A percentile compares a stretch with the other conserved stretches of the same genome.
These are phyloP conservation scores for Cyphellophora europaea DNA, from an alignment of 2,329 filamentous ascomycete species.

Conservation along the genomic window DNA sequence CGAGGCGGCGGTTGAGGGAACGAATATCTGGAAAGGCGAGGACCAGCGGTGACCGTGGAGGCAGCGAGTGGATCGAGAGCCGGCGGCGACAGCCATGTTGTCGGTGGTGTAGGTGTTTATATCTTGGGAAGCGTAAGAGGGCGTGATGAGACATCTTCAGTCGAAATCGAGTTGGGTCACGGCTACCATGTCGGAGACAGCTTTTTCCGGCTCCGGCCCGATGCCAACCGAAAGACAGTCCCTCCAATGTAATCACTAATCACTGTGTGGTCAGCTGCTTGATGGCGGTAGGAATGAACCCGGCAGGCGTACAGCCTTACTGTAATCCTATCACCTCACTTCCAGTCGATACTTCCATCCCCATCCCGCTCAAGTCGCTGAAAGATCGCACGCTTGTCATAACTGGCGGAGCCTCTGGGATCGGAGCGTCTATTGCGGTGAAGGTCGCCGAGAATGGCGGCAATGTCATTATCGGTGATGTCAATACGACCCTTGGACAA, in stretches of 20 bases:
- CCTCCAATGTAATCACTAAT: no score
- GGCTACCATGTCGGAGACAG: no score
- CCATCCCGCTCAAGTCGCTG: slow-evolving; percentile 10
- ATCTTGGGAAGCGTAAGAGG: no score
- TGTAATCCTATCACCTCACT: slow-evolving; percentile 2
- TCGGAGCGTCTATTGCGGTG: slow-evolving; percentile 47
- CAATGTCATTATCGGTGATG: slow-evolving; percentile 54
- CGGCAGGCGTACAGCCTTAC: background rate
- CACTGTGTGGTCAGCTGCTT: no score
- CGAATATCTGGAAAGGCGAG: slow-evolving; percentile 18
- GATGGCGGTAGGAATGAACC: no score
- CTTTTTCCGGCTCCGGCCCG: no score
- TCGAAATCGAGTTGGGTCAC: no score
- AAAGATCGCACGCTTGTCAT: slow-evolving; percentile 48
- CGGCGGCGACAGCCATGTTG: no score
- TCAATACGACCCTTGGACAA: slow-evolving; percentile 39
- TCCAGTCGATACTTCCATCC: slow-evolving; percentile 6
- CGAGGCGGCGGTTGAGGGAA: slow-evolving; percentile 7
- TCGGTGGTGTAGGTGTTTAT: slow-evolving; percentile 2
- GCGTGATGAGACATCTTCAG: no score
- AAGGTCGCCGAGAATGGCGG: slow-evolving; percentile 49
- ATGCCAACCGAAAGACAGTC: no score
- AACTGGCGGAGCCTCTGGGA: slow-evolving; percentile 55
- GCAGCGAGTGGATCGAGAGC: slow-evolving; percentile 7
- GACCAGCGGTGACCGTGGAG: slow-evolving; percentile 16